A percentile compares a stretch with the other conserved stretches of the same genome.
Conservation (phyloP, 2,329 filamentous ascomycete genomes). For the Aureobasidium sp. region DNA sequence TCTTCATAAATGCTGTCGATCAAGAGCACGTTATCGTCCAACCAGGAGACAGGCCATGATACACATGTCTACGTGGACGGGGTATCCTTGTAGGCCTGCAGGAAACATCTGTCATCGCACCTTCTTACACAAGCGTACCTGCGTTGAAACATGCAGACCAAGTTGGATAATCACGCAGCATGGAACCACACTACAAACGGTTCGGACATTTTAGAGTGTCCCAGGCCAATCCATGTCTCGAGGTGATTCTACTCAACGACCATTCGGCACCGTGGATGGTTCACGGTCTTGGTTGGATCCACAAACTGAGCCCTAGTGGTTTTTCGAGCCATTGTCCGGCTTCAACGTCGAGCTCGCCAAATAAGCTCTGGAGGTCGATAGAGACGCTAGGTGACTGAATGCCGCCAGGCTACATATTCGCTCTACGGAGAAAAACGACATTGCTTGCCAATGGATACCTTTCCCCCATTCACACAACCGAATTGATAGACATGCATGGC, state of each 20-base stretch:
- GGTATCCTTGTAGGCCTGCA: background rate
- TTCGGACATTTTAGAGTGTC: slow-evolving; percentile 1
- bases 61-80: background rate
- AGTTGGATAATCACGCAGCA: background rate
- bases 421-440: background rate
- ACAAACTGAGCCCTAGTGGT: background rate
- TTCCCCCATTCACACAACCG: background rate
- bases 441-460: background rate
- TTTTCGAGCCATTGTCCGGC: background rate
- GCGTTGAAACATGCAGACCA: background rate
- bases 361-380: background rate
- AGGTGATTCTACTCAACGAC: background rate
- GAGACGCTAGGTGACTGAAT: background rate
- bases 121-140: background rate
- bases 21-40: background rate
- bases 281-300: background rate
- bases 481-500: background rate
- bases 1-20: background rate
- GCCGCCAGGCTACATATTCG: background rate
- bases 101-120: background rate
- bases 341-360: background rate
- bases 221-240: background rate
- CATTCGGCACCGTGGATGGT: background rate
- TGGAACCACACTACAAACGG: background rate
- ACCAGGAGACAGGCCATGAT: background rate